Percentiles rank a stretch among this genome's conserved stretches.
phyloP scores from a whole-genome alignment of 2,329 filamentous ascomycete genomes.

The Chrysoporthe cubensis region DNA sequence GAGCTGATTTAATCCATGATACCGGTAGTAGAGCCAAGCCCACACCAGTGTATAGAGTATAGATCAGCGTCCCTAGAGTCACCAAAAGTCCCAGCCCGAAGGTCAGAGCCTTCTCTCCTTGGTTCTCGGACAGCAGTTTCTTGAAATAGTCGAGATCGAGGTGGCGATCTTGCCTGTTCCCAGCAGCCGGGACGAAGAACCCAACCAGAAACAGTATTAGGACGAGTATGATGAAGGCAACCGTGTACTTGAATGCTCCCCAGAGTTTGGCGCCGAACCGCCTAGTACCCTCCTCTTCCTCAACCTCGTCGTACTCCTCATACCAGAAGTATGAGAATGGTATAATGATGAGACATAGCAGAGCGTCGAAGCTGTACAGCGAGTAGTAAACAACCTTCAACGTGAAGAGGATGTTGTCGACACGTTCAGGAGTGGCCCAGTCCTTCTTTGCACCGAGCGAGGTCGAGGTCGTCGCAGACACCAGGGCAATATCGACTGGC shows the following conservation, averaged over 20 bases:
- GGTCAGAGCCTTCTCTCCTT: constrained; percentile 88
- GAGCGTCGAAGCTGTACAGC: constrained; percentile 87
- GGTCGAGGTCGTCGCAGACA: constrained; percentile 82
- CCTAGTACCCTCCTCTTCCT: constrained; percentile 77
- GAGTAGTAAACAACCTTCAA: constrained; percentile 90
- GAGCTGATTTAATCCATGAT: constrained; percentile 88
- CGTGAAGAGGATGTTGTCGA: constrained; percentile 77
- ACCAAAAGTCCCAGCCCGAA: constrained; percentile 90
- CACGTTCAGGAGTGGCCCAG: constrained; percentile 85
- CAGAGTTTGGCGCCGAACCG: constrained; percentile 72
- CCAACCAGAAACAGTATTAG: constrained; percentile 86
- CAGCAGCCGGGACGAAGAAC: constrained; percentile 88
- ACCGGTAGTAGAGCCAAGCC: constrained; percentile 89
- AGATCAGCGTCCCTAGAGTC: constrained; percentile 82
- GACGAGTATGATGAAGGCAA: constrained; percentile 79
- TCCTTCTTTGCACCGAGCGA: constrained; percentile 84
- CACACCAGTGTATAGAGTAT: constrained; percentile 84
- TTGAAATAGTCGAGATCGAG: constrained; percentile 92
- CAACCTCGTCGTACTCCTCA: constrained; percentile 94
- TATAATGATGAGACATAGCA: constrained; percentile 86
- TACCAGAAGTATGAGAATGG: constrained; percentile 99
- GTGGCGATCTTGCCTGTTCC: constrained; percentile 65
- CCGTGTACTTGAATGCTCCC: constrained; percentile 89
- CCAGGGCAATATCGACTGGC: constrained; percentile 92
- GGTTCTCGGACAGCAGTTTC: constrained; percentile 78